Evolutionary conservation across 202 grass and related monocot genomes (phyloP), one percentile per base, ranked within the genome.

Genomic region (Setaria italica): DNA sequence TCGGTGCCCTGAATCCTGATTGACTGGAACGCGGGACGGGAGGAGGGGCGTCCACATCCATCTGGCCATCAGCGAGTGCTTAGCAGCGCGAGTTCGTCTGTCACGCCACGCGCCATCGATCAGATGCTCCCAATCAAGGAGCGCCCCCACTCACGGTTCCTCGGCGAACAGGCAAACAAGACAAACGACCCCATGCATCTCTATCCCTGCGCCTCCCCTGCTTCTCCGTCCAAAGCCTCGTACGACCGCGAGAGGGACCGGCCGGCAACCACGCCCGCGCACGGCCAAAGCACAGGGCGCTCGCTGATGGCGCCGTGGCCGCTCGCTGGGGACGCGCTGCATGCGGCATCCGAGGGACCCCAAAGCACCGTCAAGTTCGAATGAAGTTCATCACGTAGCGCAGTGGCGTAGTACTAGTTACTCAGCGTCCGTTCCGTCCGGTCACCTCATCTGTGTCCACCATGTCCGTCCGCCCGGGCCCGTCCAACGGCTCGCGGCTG

Each of bases 231-330:
- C 39, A 59, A 2, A 4, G 62, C 41, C 41, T 67, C 65, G 78
- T 86, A 73, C 78, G 56, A 15, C 48, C 30, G 7, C 47, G 72
- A 86, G 19, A 86, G 50, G 66, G 83, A 86, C 79, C 0, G 13
- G 46, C 11, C 5, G 39, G 39, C 39, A 33, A 57, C 78, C 56
- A 65, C 70, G 2, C 62, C 14, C 63, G 25, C 58, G 6, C 30
- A 0, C 42, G 43, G 66, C 30, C 20, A 46, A 25, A 4, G 39
- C 67, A 16, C 53, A 11, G 25, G 16, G 17, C 1, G n/a, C 6
- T 15, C 39, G 39, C 39, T 15, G 56, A 78, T 47, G 75, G n/a
- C 55, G 57, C 56, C 57, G 21, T 30, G 3, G 41, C 14, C 7
- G 9, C 1, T 13, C 35, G 7, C 14, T 17, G 25, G 13, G 30